phyloP scores from a whole-genome alignment of 164 flowering plant species.

The Magnolia sinica region DNA sequence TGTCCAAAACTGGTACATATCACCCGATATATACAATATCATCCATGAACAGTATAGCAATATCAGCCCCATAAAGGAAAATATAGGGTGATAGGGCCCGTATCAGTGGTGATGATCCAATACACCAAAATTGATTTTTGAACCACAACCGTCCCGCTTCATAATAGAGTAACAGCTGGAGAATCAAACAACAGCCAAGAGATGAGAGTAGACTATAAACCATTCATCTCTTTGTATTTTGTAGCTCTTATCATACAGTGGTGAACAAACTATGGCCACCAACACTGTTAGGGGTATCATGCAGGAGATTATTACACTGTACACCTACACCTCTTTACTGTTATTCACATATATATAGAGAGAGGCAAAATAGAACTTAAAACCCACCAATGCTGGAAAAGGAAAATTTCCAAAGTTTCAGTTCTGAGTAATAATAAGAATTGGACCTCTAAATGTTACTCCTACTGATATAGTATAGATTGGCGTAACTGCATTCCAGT shows the following conservation, averaged over 20 bases:
- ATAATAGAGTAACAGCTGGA: not conserved
- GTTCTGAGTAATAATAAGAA: not conserved
- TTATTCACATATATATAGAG: slow-evolving; percentile 13
- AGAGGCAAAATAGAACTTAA: slow-evolving; percentile 3
- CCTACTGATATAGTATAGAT: not conserved
- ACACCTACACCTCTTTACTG: slow-evolving; percentile 11
- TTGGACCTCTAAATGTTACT: not conserved
- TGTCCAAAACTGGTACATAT: too few relatives aligned
- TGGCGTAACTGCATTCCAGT: not conserved
- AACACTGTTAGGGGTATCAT: not conserved
- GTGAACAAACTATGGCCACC: not conserved
- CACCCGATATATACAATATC: too few relatives aligned
- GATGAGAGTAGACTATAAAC: not conserved
- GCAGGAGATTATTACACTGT: slow-evolving; percentile 15
- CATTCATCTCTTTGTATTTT: not conserved
- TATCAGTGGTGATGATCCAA: too few relatives aligned
- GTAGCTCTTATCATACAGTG: not conserved
- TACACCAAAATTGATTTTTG: too few relatives aligned
- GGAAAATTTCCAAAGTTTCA: not conserved
- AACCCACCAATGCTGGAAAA: not conserved
- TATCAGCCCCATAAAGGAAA: too few relatives aligned
- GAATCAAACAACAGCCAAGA: not conserved
- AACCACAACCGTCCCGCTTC: too few relatives aligned
- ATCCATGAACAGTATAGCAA: too few relatives aligned
- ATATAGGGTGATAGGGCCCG: too few relatives aligned